phyloP scores from a whole-genome alignment of 208 protist genomes.

The Angomonas deanei region DNA sequence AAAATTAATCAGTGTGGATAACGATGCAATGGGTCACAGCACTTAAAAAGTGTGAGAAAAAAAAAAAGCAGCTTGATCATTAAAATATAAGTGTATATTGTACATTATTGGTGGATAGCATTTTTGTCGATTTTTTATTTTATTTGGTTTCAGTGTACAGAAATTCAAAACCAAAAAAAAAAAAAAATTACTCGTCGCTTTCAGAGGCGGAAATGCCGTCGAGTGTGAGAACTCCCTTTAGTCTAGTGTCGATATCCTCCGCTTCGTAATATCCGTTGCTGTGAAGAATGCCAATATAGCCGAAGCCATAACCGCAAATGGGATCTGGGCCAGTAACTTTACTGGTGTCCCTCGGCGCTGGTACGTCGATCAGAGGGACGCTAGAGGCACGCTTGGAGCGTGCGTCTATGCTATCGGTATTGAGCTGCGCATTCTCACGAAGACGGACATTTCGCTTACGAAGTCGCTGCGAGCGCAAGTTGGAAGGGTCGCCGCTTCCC shows the following conservation, averaged over 20 bases:
- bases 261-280: conserved; percentile 70
- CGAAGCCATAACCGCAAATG: conserved; percentile 72
- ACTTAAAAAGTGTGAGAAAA: not conserved
- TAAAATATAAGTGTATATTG: not conserved
- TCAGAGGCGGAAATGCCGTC: conserved; percentile 26
- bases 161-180: conserved; percentile 7
- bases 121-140: conserved; percentile 10
- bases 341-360: not conserved
- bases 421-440: not conserved
- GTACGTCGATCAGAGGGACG: not conserved
- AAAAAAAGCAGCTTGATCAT: not conserved
- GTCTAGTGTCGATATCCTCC: conserved; percentile 51
- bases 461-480: not conserved
- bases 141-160: not conserved
- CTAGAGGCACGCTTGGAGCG: not conserved
- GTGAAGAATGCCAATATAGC: conserved; percentile 70
- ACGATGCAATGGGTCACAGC: not conserved
- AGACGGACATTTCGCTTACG: not conserved
- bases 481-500: not conserved
- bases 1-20: not conserved
- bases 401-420: not conserved
- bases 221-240: conserved; percentile 50
- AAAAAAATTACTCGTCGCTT: conserved; percentile 7
- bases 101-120: not conserved
- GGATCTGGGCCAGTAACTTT: conserved; percentile 17